Conservation (phyloP, 345 rosid genomes). For the Boechera stricta region DNA sequence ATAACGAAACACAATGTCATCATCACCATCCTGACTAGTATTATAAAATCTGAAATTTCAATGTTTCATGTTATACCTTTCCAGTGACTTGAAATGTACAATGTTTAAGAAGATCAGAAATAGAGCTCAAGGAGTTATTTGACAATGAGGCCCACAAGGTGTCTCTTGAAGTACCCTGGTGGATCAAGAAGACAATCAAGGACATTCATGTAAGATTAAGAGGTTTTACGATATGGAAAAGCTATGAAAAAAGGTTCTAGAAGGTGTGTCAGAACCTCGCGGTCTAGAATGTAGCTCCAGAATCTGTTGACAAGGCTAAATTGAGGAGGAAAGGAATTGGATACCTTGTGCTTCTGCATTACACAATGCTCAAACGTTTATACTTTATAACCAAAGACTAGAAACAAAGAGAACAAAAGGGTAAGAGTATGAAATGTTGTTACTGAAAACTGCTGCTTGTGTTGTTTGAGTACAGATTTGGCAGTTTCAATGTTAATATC, state of each 20-base stretch:
- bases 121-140: conserved; percentile 60
- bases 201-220: background rate
- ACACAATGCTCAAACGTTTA: conserved; percentile 33
- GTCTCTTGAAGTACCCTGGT: conserved; percentile 65
- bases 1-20: conserved; percentile 30
- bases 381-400: conserved; percentile 1
- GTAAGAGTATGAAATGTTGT: conserved; percentile 25
- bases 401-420: conserved; percentile 6
- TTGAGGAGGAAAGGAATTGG: conserved; percentile 72
- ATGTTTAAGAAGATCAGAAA: conserved; percentile 65
- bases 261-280: conserved; percentile 59
- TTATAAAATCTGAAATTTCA: conserved; percentile 9
- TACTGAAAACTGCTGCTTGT: conserved; percentile 68
- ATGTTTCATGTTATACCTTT: conserved; percentile 55
- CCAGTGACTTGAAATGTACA: conserved; percentile 72
- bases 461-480: conserved; percentile 64
- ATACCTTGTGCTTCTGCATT: conserved; percentile 76
- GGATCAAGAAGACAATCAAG: background rate
- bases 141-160: conserved; percentile 84
- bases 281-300: conserved; percentile 82
- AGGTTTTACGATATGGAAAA: conserved; percentile 21
- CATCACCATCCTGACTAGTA: background rate
- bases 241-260: conserved; percentile 12
- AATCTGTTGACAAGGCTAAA: conserved; percentile 85
- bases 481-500: conserved; percentile 70